Base-by-base conservation (phyloP, 805 yeast species). In the Cyberlindnera xylosilytica region DNA sequence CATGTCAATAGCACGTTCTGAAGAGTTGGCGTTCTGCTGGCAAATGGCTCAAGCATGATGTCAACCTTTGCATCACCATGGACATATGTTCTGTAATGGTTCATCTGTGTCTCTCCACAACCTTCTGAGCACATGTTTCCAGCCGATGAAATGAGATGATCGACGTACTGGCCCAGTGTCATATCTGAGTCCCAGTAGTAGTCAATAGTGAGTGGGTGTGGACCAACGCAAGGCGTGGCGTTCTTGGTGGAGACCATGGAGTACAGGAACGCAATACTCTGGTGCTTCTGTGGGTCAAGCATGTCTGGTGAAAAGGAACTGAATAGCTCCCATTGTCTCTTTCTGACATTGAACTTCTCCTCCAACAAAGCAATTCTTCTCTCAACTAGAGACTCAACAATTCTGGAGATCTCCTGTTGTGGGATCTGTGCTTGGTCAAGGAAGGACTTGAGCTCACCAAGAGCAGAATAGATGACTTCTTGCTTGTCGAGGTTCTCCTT, bases 191-290 rank as follows among this genome's bases (percentile, higher is more conserved):
- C 96, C 69, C 96, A 80, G 59, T 91, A 93, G 57, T 74, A 95
- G 47, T 90, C 97, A 37, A 90, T 82, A 2, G 81, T 78, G 26
- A 87, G 79, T n/a, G 80, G 69, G 42, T 79, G 87, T 0, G 99
- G 99, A 0, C 98, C 98, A 31, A 81, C 69, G 56, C 99, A 93
- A 0, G 97, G 97, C 0, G 95, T 88, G 0, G 95, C 85, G 31
- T 87, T 84, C 53, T 82, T 83, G 8, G 81, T 77, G 4, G 91
- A 85, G 1, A 89, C 91, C 66, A 87, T 78, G 1, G 96, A 85
- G 55, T 84, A 87, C 19, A 91, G 66, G 12, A 88, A 77, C 6
- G 85, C 77, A 23, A 95, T 78, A 52, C 77, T 83, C 55, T 88
- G 96, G 58, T 91, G 97, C 32, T 73, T 70, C 16, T 76, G 75